Percentiles rank a stretch among this genome's conserved stretches.
Evolutionary conservation across 2,329 filamentous ascomycete species (phyloP).

Genomic region (Hirsutella rhossiliensis): DNA sequence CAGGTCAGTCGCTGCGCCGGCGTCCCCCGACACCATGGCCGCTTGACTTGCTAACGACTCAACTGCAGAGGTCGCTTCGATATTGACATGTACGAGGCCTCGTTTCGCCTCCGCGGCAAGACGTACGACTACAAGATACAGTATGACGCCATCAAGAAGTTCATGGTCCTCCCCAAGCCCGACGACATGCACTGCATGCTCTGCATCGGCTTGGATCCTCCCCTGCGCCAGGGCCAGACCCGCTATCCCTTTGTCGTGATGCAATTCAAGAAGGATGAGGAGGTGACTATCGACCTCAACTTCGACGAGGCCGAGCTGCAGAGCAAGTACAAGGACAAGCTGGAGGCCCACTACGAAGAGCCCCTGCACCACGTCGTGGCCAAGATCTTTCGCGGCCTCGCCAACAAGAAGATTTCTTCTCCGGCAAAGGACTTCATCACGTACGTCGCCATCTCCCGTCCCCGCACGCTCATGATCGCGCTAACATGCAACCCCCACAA

Average conservation of each 20-base stretch:
- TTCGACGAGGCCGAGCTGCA: slow-evolving; percentile 84
- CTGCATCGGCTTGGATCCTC: slow-evolving; percentile 86
- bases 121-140: slow-evolving; percentile 99
- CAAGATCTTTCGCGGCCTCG: slow-evolving; percentile 88
- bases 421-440: slow-evolving; percentile 90
- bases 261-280: slow-evolving; percentile 97
- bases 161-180: slow-evolving; percentile 97
- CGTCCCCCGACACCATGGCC: not conserved
- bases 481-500: slow-evolving; percentile 11
- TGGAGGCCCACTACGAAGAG: slow-evolving; percentile 83
- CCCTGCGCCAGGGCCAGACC: slow-evolving; percentile 91
- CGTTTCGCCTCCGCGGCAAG: slow-evolving; percentile 93
- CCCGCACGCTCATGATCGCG: not conserved
- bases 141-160: slow-evolving; percentile 96
- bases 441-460: slow-evolving; percentile 25
- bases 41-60: too few relatives aligned
- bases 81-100: slow-evolving; percentile 98
- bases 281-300: slow-evolving; percentile 92
- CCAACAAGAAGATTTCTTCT: slow-evolving; percentile 88
- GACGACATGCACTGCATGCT: slow-evolving; percentile 95
- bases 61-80: slow-evolving; percentile 86
- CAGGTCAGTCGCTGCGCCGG: slow-evolving; percentile 40
- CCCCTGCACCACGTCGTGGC: slow-evolving; percentile 88
- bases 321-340: slow-evolving; percentile 76
- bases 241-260: slow-evolving; percentile 97